Evolutionary conservation across 176 grass and related monocot genomes (phyloP).

Genomic region (Eragrostis curvula): DNA sequence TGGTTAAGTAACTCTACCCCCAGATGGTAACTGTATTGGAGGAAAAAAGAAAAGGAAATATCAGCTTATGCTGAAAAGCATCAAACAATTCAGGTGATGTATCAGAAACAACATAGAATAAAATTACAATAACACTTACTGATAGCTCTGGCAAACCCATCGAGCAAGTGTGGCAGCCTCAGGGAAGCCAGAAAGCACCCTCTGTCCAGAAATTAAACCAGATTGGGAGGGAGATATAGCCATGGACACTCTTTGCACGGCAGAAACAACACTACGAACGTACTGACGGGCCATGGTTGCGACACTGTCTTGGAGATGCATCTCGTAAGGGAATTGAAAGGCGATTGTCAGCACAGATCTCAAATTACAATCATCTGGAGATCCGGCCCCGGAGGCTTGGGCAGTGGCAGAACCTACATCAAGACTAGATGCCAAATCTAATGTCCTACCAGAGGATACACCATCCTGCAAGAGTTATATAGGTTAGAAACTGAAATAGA

Average conservation of each 20-base stretch:
- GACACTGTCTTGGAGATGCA: slow-evolving; percentile 84
- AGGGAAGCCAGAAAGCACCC: slow-evolving; percentile 65
- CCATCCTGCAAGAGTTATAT: slow-evolving; percentile 54
- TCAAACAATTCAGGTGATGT: neutral
- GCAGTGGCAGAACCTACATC: slow-evolving; percentile 69
- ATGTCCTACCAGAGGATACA: slow-evolving; percentile 66
- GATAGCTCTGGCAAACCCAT: slow-evolving; percentile 94
- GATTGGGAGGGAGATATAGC: slow-evolving; percentile 73
- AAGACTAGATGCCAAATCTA: slow-evolving; percentile 90
- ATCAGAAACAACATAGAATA: neutral
- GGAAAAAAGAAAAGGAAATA: neutral
- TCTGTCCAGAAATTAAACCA: slow-evolving; percentile 50
- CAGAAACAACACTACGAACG: slow-evolving; percentile 83
- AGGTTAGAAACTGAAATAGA: slow-evolving; percentile 28
- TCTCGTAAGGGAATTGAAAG: slow-evolving; percentile 94
- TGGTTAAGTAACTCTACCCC: slow-evolving; percentile 79
- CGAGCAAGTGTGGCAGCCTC: slow-evolving; percentile 77
- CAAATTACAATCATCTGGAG: slow-evolving; percentile 58
- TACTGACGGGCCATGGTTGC: slow-evolving; percentile 90
- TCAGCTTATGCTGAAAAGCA: slow-evolving; percentile 40
- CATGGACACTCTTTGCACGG: slow-evolving; percentile 93
- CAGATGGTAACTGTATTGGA: slow-evolving; percentile 64
- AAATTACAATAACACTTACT: slow-evolving; percentile 50
- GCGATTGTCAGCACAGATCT: slow-evolving; percentile 92
- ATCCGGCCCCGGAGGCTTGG: slow-evolving; percentile 51